phyloP scores from a whole-genome alignment of 352 stramenopile genomes.

The Bremia lactucae region DNA sequence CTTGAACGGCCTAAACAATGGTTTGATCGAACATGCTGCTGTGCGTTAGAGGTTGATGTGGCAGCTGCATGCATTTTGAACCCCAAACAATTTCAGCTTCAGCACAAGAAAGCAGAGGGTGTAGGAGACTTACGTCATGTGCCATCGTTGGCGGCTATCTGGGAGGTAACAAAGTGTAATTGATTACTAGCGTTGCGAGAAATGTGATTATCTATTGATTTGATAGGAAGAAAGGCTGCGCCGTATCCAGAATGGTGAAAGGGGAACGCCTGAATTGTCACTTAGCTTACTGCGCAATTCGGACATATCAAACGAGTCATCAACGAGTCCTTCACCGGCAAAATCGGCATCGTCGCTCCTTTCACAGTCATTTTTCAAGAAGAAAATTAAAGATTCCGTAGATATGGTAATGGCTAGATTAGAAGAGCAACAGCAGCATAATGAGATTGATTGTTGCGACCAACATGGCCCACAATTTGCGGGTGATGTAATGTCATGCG shows the following conservation, averaged over 20 bases:
- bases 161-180: conserved; percentile 42
- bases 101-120: conserved; percentile 31
- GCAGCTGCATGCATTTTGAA: conserved; percentile 62
- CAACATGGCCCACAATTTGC: conserved; percentile 3
- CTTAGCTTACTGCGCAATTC: conserved; percentile 42
- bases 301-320: conserved; percentile 3
- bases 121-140: conserved; percentile 48
- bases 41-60: conserved; percentile 62
- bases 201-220: no score
- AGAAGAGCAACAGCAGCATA: conserved; percentile 11
- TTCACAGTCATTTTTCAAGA: conserved; percentile 73
- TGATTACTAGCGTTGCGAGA: no score
- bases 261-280: conserved; percentile 34
- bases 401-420: conserved; percentile 43
- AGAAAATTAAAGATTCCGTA: conserved; percentile 66
- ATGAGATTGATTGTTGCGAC: neutral
- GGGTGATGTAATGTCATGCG: conserved; percentile 21
- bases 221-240: conserved; percentile 63
- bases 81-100: conserved; percentile 27
- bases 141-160: conserved; percentile 69
- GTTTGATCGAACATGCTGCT: conserved; percentile 65
- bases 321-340: conserved; percentile 20
- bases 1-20: conserved; percentile 23
- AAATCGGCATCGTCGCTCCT: conserved; percentile 40
- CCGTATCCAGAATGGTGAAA: conserved; percentile 38